Conservation (phyloP, 2,329 filamentous ascomycete species). For the Arthrobotrys musiformis region DNA sequence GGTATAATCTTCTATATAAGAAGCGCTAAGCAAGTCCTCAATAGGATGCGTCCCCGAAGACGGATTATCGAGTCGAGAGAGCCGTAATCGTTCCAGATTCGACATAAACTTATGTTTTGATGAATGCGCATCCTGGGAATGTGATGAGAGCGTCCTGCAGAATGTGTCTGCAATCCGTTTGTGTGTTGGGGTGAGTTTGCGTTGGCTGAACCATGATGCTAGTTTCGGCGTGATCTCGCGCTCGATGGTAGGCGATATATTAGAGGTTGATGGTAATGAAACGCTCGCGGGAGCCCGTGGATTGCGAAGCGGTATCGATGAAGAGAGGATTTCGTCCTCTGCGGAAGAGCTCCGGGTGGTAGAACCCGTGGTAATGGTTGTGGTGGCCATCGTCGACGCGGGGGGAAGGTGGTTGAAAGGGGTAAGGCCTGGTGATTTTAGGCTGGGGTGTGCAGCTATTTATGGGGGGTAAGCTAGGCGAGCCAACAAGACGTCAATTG, state of each 20-base stretch:
- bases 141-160: constrained; percentile 30
- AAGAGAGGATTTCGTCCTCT: constrained; percentile 23
- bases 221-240: constrained; percentile 22
- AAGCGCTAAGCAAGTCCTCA: constrained; percentile 34
- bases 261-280: background rate
- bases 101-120: constrained; percentile 1
- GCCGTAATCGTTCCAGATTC: background rate
- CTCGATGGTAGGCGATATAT: too few species aligned
- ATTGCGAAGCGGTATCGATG: background rate
- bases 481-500: background rate
- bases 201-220: constrained; percentile 35
- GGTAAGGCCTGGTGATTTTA: background rate
- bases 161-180: constrained; percentile 46
- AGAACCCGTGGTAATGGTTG: constrained; percentile 14
- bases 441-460: constrained; percentile 10
- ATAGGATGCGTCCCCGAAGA: constrained; percentile 16
- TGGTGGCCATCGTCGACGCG: constrained; percentile 22
- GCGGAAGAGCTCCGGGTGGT: background rate
- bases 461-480: background rate
- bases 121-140: background rate
- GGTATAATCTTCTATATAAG: constrained; percentile 25
- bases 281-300: background rate
- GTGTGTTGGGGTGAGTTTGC: constrained; percentile 28
- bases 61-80: constrained; percentile 30
- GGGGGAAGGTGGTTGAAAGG: constrained; percentile 1